phyloP scores from a whole-genome alignment of 1,284 basidiomycete species.

The Microbotryum silenes-acaulis region DNA sequence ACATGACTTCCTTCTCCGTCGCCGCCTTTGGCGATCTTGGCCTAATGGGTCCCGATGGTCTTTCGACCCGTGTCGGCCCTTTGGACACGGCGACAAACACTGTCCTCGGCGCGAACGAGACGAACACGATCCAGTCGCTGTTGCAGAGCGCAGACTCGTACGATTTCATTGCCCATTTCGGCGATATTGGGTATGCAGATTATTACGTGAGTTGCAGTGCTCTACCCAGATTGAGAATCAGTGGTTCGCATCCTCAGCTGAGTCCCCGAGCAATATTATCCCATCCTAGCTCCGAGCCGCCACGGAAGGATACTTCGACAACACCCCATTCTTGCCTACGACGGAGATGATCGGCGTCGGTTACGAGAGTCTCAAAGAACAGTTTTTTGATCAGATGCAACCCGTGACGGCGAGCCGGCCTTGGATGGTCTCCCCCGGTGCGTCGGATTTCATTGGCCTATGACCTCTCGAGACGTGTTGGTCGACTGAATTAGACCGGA shows the following conservation, averaged over 20 bases:
- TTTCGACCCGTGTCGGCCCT: slow-evolving; percentile 27
- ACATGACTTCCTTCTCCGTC: slow-evolving; percentile 27
- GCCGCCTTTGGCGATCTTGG: slow-evolving; percentile 36
- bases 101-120: slow-evolving; percentile 30
- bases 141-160: slow-evolving; percentile 33
- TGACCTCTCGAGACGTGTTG: neutral
- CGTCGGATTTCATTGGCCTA: too few relatives aligned
- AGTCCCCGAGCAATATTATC: too few relatives aligned
- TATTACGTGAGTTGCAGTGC: slow-evolving; percentile 18
- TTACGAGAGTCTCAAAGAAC: slow-evolving; percentile 37
- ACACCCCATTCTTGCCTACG: slow-evolving; percentile 12
- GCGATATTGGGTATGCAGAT: slow-evolving; percentile 37
- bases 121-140: slow-evolving; percentile 37
- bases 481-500: neutral
- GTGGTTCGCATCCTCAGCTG: too few relatives aligned
- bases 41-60: slow-evolving; percentile 37
- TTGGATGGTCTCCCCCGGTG: slow-evolving; percentile 36
- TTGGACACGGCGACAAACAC: slow-evolving; percentile 30
- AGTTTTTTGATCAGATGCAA: slow-evolving; percentile 38
- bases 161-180: slow-evolving; percentile 32
- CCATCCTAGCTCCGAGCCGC: slow-evolving; percentile 22
- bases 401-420: slow-evolving; percentile 32
- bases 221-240: too few relatives aligned
- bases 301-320: slow-evolving; percentile 33
- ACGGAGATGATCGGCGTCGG: slow-evolving; percentile 23